phyloP scores from a whole-genome alignment of 2,329 filamentous ascomycete species.

The Alternaria sp. region DNA sequence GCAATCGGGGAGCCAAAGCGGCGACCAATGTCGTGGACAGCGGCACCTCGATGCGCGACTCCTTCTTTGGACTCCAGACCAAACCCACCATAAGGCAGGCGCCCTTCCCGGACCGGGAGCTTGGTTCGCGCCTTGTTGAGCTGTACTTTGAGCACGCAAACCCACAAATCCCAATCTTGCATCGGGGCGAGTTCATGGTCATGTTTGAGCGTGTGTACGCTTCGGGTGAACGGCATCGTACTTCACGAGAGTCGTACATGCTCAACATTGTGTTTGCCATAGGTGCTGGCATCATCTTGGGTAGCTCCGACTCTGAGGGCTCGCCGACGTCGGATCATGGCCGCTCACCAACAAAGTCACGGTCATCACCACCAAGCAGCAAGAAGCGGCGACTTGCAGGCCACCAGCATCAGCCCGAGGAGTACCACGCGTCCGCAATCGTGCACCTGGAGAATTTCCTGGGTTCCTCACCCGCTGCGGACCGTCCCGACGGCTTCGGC shows the following conservation, averaged over 20 bases:
- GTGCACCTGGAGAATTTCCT: slow-evolving; percentile 89
- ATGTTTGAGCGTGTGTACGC: slow-evolving; percentile 85
- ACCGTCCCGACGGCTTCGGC: slow-evolving; percentile 71
- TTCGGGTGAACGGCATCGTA: slow-evolving; percentile 70
- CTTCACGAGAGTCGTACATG: slow-evolving; percentile 86
- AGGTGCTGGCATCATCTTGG: slow-evolving; percentile 90
- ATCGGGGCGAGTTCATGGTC: slow-evolving; percentile 87
- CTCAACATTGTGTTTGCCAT: slow-evolving; percentile 98
- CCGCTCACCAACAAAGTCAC: slow-evolving; percentile 39
- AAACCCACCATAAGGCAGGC: slow-evolving; percentile 87
- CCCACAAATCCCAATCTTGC: slow-evolving; percentile 91
- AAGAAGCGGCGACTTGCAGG: slow-evolving; percentile 53
- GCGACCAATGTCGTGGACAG: slow-evolving; percentile 59
- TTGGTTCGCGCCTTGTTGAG: slow-evolving; percentile 76
- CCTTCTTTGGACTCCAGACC: slow-evolving; percentile 95
- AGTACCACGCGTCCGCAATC: slow-evolving; percentile 95
- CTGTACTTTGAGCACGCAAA: slow-evolving; percentile 97
- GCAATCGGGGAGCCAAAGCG: slow-evolving; percentile 65
- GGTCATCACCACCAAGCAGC: slow-evolving; percentile 42
- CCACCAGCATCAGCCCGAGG: slow-evolving; percentile 82
- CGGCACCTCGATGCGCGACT: slow-evolving; percentile 88
- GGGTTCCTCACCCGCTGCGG: slow-evolving; percentile 66
- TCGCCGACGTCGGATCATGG: slow-evolving; percentile 42
- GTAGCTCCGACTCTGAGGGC: slow-evolving; percentile 50
- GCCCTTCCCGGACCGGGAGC: slow-evolving; percentile 78